A percentile compares a stretch with the other conserved stretches of the same genome.
These are phyloP conservation scores for Macrophomina phaseolina DNA, from an alignment of 2,329 filamentous ascomycete genomes.

Conservation along the genomic window DNA sequence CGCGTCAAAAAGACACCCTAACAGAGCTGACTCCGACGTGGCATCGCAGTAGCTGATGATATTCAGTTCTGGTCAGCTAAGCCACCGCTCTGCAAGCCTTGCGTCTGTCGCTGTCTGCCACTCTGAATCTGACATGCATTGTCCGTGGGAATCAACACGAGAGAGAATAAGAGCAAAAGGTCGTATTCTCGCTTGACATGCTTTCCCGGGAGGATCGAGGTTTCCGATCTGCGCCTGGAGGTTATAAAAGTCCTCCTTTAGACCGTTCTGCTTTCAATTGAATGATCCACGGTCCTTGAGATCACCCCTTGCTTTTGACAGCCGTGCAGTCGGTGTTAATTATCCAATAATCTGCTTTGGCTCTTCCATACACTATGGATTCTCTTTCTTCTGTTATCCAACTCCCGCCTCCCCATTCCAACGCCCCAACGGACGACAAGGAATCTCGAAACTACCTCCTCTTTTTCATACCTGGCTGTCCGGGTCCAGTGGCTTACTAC, in stretches of 20 bases:
- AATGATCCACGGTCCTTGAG: too few species aligned
- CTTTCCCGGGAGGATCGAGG: too few species aligned
- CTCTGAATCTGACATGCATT: not conserved
- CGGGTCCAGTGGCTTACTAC: conserved; percentile 79
- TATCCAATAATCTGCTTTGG: too few species aligned
- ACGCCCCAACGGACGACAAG: not conserved
- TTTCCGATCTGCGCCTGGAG: too few species aligned
- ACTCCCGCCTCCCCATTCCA: not conserved
- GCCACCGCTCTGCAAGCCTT: not conserved
- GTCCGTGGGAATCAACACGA: not conserved
- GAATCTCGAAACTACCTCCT: conserved; percentile 55
- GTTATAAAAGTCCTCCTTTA: too few species aligned
- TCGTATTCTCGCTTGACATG: not conserved
- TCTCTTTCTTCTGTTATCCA: not conserved
- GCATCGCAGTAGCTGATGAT: too few species aligned
- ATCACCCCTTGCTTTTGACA: too few species aligned
- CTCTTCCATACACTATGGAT: too few species aligned
- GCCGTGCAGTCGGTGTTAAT: too few species aligned
- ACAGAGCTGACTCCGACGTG: too few species aligned
- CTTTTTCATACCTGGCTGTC: conserved; percentile 78
- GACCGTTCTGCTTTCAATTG: too few species aligned
- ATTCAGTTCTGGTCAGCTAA: not conserved
- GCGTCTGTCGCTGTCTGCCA: not conserved
- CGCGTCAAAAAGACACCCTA: too few species aligned
- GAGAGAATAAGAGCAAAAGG: not conserved